Evolutionary conservation across 176 grass and related monocot genomes (phyloP).

Genomic region (Cenchrus americanus): DNA sequence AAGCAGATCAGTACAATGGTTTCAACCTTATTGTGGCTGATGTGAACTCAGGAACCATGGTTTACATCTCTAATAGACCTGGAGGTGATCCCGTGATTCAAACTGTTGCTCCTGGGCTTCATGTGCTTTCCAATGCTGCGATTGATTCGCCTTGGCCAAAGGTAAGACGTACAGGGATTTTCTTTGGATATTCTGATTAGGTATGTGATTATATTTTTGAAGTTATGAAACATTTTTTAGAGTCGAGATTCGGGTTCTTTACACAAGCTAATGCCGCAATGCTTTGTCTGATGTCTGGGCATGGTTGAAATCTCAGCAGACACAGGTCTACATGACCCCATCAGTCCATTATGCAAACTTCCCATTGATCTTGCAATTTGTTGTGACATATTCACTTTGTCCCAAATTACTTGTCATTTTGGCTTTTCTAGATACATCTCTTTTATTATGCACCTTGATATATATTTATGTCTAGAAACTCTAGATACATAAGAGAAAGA

Average conservation of each 20-base stretch:
- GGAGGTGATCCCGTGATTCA: slow-evolving; percentile 57
- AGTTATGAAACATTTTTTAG: not conserved
- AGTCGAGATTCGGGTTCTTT: not conserved
- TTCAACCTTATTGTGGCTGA: slow-evolving; percentile 89
- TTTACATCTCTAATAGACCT: slow-evolving; percentile 84
- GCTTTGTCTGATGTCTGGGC: not conserved
- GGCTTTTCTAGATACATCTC: too few relatives aligned
- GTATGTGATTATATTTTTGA: slow-evolving; percentile 10
- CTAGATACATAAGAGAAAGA: too few relatives aligned
- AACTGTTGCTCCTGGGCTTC: slow-evolving; percentile 69
- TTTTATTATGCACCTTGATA: too few relatives aligned
- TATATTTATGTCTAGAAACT: too few relatives aligned
- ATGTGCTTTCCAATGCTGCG: slow-evolving; percentile 88
- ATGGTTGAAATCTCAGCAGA: not conserved
- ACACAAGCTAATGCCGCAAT: not conserved
- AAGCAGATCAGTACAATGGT: slow-evolving; percentile 85
- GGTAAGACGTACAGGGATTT: slow-evolving; percentile 31
- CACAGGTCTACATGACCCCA: not conserved
- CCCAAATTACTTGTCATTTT: too few relatives aligned
- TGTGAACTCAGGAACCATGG: slow-evolving; percentile 69
- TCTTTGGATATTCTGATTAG: not conserved
- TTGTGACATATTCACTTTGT: too few relatives aligned
- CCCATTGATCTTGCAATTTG: not conserved
- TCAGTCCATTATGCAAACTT: not conserved
- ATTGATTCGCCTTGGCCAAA: slow-evolving; percentile 89